Conservation (phyloP, 208 protist species). For the Acanthamoeba triangularis region DNA sequence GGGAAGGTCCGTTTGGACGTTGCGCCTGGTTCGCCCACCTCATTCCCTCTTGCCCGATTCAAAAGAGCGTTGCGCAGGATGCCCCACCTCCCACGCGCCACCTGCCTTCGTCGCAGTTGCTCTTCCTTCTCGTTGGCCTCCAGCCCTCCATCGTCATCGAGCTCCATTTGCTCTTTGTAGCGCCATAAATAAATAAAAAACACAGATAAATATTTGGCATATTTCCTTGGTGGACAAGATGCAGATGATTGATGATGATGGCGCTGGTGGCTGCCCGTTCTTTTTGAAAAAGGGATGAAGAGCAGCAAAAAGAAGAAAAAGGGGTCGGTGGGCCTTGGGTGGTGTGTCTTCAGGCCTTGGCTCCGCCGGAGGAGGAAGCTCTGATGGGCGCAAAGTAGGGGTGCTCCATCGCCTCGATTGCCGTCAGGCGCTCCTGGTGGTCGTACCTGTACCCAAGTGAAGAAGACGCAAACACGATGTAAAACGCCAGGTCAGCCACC, state of each 20-base stretch:
- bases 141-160: not conserved
- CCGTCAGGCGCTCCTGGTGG: conserved; percentile 98
- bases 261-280: not conserved
- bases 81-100: conserved; percentile 24
- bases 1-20: not conserved
- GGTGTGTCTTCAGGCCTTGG: not conserved
- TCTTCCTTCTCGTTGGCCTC: not conserved
- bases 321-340: not conserved
- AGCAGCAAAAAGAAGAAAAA: not conserved
- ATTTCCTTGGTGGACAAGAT: not conserved
- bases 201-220: not conserved
- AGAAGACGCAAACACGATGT: not conserved
- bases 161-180: not conserved
- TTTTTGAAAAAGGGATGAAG: not conserved
- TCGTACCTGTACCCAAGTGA: conserved; percentile 91
- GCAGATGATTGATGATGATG: not conserved
- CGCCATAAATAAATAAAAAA: not conserved
- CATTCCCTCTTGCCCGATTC: not conserved
- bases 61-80: not conserved
- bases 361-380: not conserved
- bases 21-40: not conserved
- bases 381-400: conserved; percentile 96
- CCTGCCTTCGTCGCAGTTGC: not conserved
- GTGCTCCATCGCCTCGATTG: conserved; percentile 98
- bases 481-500: not conserved